These are phyloP conservation scores for Fusarium bulbicola DNA, from an alignment of 2,329 filamentous ascomycete species.

Conservation along the genomic window DNA sequence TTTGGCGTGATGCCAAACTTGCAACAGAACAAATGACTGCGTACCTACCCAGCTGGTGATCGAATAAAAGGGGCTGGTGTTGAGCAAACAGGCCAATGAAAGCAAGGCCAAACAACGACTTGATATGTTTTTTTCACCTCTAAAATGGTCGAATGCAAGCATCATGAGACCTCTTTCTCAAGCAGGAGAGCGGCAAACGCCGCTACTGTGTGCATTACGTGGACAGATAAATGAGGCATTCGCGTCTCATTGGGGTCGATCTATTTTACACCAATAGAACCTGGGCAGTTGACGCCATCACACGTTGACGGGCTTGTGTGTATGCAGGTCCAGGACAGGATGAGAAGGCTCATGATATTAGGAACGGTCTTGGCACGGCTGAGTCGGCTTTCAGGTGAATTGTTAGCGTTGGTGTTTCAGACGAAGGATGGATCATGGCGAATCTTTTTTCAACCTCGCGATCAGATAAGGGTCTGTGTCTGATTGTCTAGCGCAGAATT, in stretches of 20 bases:
- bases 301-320: background rate
- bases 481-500: background rate
- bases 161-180: background rate
- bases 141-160: background rate
- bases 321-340: slow-evolving; percentile 2
- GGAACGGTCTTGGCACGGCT: slow-evolving; percentile 25
- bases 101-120: background rate
- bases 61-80: background rate
- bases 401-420: slow-evolving; percentile 14
- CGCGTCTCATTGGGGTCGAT: slow-evolving; percentile 3
- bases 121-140: background rate
- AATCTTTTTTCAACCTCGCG: background rate
- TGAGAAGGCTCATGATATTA: slow-evolving; percentile 2
- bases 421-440: background rate
- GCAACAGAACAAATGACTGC: background rate
- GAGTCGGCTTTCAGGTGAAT: slow-evolving; percentile 9
- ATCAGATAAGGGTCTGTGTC: slow-evolving; percentile 11
- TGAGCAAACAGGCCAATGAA: background rate
- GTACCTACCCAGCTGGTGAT: background rate
- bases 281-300: slow-evolving; percentile 7
- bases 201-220: slow-evolving; percentile 25
- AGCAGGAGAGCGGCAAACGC: background rate
- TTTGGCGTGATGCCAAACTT: slow-evolving; percentile 1
- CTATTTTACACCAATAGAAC: slow-evolving; percentile 22
- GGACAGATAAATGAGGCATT: slow-evolving; percentile 26